Base-by-base conservation (phyloP, 805 yeast species). In the Starmerella vaccinii region DNA sequence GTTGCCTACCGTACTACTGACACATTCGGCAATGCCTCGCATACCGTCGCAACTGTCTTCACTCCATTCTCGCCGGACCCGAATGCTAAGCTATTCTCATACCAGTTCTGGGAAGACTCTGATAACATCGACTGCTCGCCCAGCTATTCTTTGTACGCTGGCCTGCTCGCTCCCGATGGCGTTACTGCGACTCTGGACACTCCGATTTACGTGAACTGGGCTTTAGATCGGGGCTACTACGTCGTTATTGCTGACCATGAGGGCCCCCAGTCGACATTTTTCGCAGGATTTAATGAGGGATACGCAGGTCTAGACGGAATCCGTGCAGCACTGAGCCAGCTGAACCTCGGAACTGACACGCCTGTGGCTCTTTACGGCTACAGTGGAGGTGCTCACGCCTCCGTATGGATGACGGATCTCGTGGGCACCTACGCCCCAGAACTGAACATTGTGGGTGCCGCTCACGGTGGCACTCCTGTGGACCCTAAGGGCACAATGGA, bases 221-320 rank as follows among this genome's bases (percentile, higher is more conserved):
- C 52, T 19, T 52, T 60, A 16, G 22, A 43, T 12, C 42, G 46
- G 16, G 59, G 59, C 3, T 54, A 41, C 35, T 39, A 49, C 22
- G 49, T 56, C 15, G 50, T 49, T 22, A 44, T 48, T 27, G 61
- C 65, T n/a, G 66, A 63, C 41, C 61, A 61, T 44, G 64, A 62
- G 51, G 66, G 65, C 4, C 61, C 63, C 22, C 46, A 51, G 21
- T 57, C 64, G 12, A 53, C 61, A 5, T 63, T 61, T 49, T 40
- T 56, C 10, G 33, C 33, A 2, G 33, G 33, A 4, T 30, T 30
- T 4, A 30, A 30, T n/a, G 4, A 2, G 33, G 33, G 33, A 2
- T 30, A 12, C 3, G 33, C 33, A 5, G 33, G 6, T 12, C 10
- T 30, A 12, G 33, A 30, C 33, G 33, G 33, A 5, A 30, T 30